These are phyloP conservation scores for Podila verticillata DNA, from an alignment of 192 early-diverging fungal genomes.

Conservation along the genomic window DNA sequence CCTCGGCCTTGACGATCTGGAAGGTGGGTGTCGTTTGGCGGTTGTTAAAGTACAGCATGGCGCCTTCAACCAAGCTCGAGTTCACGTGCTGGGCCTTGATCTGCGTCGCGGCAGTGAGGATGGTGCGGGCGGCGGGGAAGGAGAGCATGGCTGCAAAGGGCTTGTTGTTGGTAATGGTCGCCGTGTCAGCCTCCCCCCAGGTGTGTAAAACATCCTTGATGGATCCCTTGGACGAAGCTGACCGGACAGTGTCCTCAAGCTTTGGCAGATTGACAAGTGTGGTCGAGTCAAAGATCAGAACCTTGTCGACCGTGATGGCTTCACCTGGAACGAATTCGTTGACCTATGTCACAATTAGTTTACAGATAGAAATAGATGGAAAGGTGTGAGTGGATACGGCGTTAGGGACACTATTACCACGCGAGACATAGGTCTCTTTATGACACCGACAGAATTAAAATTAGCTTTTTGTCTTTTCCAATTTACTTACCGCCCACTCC, in stretches of 20 bases:
- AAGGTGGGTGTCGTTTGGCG: constrained; percentile 26
- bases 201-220: constrained; percentile 15
- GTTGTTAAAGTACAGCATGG: constrained; percentile 21
- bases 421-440: not conserved
- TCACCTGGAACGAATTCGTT: constrained; percentile 31
- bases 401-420: not conserved
- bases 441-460: not conserved
- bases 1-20: constrained; percentile 21
- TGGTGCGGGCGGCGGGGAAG: constrained; percentile 33
- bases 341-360: constrained; percentile 14
- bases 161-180: not conserved
- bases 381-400: no score
- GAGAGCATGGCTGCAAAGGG: constrained; percentile 57
- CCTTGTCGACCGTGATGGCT: constrained; percentile 28
- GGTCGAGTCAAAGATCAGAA: constrained; percentile 43
- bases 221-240: not conserved
- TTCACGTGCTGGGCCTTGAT: constrained; percentile 27
- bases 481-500: constrained; percentile 45
- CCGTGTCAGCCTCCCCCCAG: constrained; percentile 12
- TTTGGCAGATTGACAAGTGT: constrained; percentile 34
- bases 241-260: constrained; percentile 15
- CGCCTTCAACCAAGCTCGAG: constrained; percentile 11
- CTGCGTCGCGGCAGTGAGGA: constrained; percentile 10
- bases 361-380: not conserved
- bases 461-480: not conserved